Conservation (phyloP, 805 yeast species). For the Wickerhamomyces alni region DNA sequence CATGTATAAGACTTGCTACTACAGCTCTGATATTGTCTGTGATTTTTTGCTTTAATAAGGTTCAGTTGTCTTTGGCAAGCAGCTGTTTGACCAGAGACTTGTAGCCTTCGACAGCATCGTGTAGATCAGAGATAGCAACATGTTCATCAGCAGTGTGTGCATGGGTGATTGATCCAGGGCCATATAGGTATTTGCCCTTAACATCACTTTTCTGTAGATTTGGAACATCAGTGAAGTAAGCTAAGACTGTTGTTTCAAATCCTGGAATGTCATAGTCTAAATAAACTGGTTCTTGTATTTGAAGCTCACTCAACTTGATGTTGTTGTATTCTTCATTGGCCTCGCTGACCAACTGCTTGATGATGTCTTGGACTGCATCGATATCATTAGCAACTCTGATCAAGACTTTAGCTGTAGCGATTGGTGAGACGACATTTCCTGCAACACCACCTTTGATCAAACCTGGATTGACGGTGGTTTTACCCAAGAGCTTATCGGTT, state of each 20-base stretch:
- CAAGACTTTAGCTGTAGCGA: conserved; percentile 41
- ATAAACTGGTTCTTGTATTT: conserved; percentile 29
- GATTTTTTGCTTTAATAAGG: no score
- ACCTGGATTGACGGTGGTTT: conserved; percentile 59
- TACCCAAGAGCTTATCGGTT: conserved; percentile 45
- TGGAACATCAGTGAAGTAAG: conserved; percentile 52
- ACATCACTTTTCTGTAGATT: conserved; percentile 24
- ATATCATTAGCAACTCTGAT: conserved; percentile 50
- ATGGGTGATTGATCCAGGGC: conserved; percentile 59
- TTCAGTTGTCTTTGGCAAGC: conserved; percentile 4
- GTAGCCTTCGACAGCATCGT: conserved; percentile 48
- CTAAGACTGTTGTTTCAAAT: conserved; percentile 44
- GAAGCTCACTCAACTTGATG: conserved; percentile 14
- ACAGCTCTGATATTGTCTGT: no score
- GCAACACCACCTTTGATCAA: conserved; percentile 57
- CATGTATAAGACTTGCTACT: no score
- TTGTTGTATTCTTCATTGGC: conserved; percentile 22
- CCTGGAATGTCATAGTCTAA: conserved; percentile 58
- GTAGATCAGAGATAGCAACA: conserved; percentile 40
- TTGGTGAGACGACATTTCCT: conserved; percentile 57
- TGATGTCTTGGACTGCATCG: conserved; percentile 28
- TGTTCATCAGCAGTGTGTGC: conserved; percentile 57
- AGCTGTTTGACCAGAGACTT: conserved; percentile 22
- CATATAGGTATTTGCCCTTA: conserved; percentile 46
- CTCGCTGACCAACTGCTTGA: conserved; percentile 26